Conservation (phyloP, 176 grass and related monocot genomes). For the Raddia distichophylla region DNA sequence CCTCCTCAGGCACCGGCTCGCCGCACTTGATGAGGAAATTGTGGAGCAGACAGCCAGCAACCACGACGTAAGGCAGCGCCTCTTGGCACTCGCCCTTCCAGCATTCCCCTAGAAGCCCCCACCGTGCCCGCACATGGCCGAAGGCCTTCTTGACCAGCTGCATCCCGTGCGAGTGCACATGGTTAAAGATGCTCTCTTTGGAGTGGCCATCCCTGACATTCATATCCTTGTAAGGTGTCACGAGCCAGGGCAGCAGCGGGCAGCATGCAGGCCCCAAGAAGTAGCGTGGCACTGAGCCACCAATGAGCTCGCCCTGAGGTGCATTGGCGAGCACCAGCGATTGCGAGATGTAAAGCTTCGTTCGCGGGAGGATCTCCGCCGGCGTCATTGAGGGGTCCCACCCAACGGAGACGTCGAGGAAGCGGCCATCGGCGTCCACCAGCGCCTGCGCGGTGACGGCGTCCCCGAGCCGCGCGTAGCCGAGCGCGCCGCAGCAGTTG, state of each 20-base stretch:
- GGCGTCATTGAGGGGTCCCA: constrained; percentile 65
- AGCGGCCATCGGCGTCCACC: constrained; percentile 81
- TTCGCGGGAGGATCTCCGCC: constrained; percentile 56
- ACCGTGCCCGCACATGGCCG: constrained; percentile 62
- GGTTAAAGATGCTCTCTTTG: constrained; percentile 72
- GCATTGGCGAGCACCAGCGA: constrained; percentile 57
- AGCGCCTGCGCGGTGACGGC: constrained; percentile 68
- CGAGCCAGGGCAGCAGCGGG: constrained; percentile 82
- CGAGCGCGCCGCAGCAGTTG: constrained; percentile 86
- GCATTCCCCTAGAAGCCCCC: constrained; percentile 65
- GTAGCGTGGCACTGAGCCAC: constrained; percentile 66
- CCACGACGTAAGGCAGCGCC: constrained; percentile 77
- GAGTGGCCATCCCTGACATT: constrained; percentile 32
- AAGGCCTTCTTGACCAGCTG: constrained; percentile 61
- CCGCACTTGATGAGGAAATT: constrained; percentile 73
- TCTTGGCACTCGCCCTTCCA: constrained; percentile 89
- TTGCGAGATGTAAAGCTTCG: constrained; percentile 64
- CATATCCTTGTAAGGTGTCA: constrained; percentile 60
- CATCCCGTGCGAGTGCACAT: constrained; percentile 71
- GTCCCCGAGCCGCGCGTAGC: constrained; percentile 61
- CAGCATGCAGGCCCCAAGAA: constrained; percentile 70
- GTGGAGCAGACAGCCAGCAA: constrained; percentile 77
- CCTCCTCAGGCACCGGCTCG: constrained; percentile 50
- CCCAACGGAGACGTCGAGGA: constrained; percentile 79
- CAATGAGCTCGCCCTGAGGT: constrained; percentile 58